Evolutionary conservation across 768 basidiomycete species (phyloP).

Genomic region (Strobilomyces confusus): DNA sequence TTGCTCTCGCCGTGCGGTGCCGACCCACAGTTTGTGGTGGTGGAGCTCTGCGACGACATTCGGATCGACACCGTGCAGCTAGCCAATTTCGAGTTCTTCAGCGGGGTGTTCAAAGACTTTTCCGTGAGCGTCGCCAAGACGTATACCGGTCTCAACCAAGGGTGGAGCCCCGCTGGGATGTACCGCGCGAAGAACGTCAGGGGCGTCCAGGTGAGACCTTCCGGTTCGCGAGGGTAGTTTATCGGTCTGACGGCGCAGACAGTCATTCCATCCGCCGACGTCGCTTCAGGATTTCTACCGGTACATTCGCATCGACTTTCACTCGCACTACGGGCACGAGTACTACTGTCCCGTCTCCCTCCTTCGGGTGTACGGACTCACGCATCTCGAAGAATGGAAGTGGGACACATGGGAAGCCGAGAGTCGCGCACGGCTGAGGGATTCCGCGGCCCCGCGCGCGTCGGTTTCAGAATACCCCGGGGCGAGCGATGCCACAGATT

Average conservation of each 20-base stretch:
- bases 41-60: conserved; percentile 97
- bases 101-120: conserved; percentile 92
- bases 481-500: background rate
- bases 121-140: conserved; percentile 84
- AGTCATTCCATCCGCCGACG: conserved; percentile 77
- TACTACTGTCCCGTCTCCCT: conserved; percentile 95
- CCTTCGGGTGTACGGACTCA: conserved; percentile 90
- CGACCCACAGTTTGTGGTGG: conserved; percentile 71
- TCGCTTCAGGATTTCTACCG: conserved; percentile 84
- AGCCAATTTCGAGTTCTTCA: conserved; percentile 98
- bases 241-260: background rate
- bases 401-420: conserved; percentile 82
- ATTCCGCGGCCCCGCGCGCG: conserved; percentile 13
- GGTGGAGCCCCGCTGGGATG: conserved; percentile 72
- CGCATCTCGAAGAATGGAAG: conserved; percentile 95
- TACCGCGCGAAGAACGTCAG: conserved; percentile 87
- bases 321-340: conserved; percentile 89
- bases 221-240: background rate
- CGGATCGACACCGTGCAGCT: conserved; percentile 94
- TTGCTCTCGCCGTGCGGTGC: conserved; percentile 90
- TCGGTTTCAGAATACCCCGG: conserved; percentile 22
- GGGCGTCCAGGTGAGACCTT: conserved; percentile 73
- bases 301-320: conserved; percentile 91
- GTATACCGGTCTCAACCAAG: conserved; percentile 54
- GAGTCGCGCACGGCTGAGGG: conserved; percentile 47